A percentile compares a stretch with the other conserved stretches of the same genome.
phyloP scores from a whole-genome alignment of 129 eudicot genomes.

The Lactuca sativa region DNA sequence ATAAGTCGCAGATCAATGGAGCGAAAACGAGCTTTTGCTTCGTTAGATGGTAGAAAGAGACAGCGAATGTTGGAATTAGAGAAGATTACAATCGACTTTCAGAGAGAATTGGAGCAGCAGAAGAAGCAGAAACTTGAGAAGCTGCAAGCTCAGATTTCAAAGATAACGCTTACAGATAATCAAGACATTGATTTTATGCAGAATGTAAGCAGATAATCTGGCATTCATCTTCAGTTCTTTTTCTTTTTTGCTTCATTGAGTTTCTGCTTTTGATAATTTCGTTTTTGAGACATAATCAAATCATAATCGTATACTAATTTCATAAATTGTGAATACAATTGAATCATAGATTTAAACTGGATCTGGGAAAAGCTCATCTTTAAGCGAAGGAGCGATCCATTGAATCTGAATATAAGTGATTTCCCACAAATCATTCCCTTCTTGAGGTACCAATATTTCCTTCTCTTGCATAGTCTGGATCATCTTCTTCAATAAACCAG shows the following conservation, averaged over 20 bases:
- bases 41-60: slow-evolving; percentile 64
- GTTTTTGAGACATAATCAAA: background rate
- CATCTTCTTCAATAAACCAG: slow-evolving; percentile 59
- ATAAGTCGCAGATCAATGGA: background rate
- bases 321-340: background rate
- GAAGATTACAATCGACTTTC: slow-evolving; percentile 64
- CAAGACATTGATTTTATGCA: slow-evolving; percentile 23
- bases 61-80: slow-evolving; percentile 70
- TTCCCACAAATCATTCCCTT: slow-evolving; percentile 90
- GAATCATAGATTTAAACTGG: slow-evolving; percentile 1
- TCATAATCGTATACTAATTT: background rate
- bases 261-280: background rate
- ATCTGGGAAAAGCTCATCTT: slow-evolving; percentile 78
- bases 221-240: background rate
- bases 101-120: slow-evolving; percentile 68
- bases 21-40: background rate
- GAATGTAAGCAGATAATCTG: background rate
- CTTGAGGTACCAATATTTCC: slow-evolving; percentile 47
- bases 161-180: slow-evolving; percentile 37
- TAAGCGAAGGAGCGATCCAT: slow-evolving; percentile 91
- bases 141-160: slow-evolving; percentile 53
- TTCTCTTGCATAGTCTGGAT: slow-evolving; percentile 67
- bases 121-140: slow-evolving; percentile 62
- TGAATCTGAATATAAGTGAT: slow-evolving; percentile 82
- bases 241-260: background rate